Evolutionary conservation across 2,329 filamentous ascomycete species (phyloP).

Genomic region (Fusarium chlamydosporum): DNA sequence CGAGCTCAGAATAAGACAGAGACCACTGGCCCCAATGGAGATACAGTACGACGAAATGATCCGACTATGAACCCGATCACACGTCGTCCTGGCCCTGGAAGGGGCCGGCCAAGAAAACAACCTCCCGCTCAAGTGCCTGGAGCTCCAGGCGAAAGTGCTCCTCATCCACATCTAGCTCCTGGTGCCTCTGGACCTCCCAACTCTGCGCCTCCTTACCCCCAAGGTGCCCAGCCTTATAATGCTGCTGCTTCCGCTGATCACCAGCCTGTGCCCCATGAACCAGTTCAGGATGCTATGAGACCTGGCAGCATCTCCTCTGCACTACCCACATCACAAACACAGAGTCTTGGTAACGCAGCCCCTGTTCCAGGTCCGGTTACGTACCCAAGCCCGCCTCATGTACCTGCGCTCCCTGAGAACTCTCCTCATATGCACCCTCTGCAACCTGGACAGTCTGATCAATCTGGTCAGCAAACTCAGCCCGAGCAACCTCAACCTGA

Average conservation of each 20-base stretch:
- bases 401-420: conserved; percentile 32
- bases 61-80: conserved; percentile 71
- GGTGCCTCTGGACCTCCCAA: conserved; percentile 20
- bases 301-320: conserved; percentile 9
- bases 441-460: conserved; percentile 30
- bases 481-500: conserved; percentile 17
- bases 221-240: conserved; percentile 14
- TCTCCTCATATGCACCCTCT: conserved; percentile 46
- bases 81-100: conserved; percentile 70
- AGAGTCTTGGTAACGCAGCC: conserved; percentile 5
- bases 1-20: conserved; percentile 69
- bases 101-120: conserved; percentile 67
- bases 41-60: conserved; percentile 60
- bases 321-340: conserved; percentile 4
- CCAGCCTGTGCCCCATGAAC: conserved; percentile 5
- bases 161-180: conserved; percentile 25
- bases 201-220: conserved; percentile 18
- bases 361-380: conserved; percentile 20
- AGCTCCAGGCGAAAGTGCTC: conserved; percentile 20
- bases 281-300: conserved; percentile 12
- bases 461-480: conserved; percentile 14
- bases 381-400: conserved; percentile 44
- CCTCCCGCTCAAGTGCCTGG: conserved; percentile 45
- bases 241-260: conserved; percentile 5
- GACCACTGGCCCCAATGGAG: conserved; percentile 53